These are phyloP conservation scores for Aspergillus transmontanensis DNA, from an alignment of 2,329 filamentous ascomycete genomes.

Conservation along the genomic window DNA sequence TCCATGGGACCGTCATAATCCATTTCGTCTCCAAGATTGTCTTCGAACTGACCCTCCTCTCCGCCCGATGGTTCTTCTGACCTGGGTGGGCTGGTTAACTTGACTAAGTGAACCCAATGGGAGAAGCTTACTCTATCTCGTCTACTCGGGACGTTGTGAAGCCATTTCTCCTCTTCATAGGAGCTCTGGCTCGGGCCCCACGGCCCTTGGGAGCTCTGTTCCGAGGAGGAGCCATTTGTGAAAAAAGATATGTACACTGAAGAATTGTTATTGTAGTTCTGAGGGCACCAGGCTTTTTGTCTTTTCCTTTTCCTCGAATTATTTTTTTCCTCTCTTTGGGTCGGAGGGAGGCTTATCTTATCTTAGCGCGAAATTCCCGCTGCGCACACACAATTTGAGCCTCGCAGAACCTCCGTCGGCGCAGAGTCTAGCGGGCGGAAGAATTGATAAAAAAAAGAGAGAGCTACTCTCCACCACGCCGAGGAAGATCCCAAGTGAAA, in stretches of 20 bases:
- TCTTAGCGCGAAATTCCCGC: slow-evolving; percentile 51
- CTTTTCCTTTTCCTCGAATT: not conserved
- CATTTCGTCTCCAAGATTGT: slow-evolving; percentile 43
- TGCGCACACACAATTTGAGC: slow-evolving; percentile 45
- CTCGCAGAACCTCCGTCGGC: slow-evolving; percentile 29
- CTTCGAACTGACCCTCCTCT: slow-evolving; percentile 40
- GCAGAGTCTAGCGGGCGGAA: slow-evolving; percentile 27
- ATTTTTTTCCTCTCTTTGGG: slow-evolving; percentile 14
- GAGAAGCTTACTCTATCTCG: slow-evolving; percentile 39
- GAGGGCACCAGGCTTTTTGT: not conserved
- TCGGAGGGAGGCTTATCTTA: slow-evolving; percentile 41
- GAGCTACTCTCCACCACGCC: slow-evolving; percentile 35
- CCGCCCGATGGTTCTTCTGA: slow-evolving; percentile 32
- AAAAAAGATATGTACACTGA: not conserved
- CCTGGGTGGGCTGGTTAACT: slow-evolving; percentile 21
- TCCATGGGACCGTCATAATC: slow-evolving; percentile 43
- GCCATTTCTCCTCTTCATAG: slow-evolving; percentile 25
- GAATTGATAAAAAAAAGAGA: slow-evolving; percentile 33
- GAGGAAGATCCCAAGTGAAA: slow-evolving; percentile 32
- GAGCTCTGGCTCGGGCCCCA: slow-evolving; percentile 33
- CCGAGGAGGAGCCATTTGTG: slow-evolving; percentile 32
- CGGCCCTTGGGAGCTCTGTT: slow-evolving; percentile 33
- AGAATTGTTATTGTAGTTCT: not conserved
- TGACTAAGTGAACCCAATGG: not conserved
- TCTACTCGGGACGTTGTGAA: slow-evolving; percentile 44